phyloP scores from a whole-genome alignment of 306 rosid species.

The Rosa persica region DNA sequence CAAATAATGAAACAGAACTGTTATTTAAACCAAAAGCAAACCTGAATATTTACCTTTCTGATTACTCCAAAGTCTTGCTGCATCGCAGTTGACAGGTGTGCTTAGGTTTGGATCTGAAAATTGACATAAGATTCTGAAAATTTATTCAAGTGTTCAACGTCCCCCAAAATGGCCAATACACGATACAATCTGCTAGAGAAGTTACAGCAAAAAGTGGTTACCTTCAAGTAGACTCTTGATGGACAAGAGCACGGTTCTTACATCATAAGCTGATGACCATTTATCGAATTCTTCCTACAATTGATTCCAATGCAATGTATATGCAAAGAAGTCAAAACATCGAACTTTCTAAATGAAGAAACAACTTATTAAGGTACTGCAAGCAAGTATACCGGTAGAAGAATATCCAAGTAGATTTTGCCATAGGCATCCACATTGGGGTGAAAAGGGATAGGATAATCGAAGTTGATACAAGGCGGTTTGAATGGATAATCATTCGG shows the following conservation, averaged over 20 bases:
- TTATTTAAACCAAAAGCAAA: not conserved
- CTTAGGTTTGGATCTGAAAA: constrained; percentile 2
- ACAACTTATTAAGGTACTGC: no score
- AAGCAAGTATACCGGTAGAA: no score
- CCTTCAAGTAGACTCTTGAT: not conserved
- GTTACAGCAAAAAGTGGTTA: not conserved
- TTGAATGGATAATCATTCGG: no score
- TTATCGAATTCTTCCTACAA: not conserved
- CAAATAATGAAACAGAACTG: not conserved
- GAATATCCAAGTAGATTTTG: no score
- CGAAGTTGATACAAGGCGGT: no score
- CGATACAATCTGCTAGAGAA: constrained; percentile 12
- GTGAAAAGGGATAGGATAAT: no score
- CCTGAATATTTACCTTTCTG: not conserved
- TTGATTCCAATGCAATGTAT: not conserved
- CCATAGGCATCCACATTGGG: no score
- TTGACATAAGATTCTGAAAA: not conserved
- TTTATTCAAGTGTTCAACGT: not conserved
- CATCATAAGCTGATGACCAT: not conserved
- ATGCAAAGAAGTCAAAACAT: no score
- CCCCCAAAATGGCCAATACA: not conserved
- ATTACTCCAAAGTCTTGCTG: not conserved
- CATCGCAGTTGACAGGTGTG: not conserved
- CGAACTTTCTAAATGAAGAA: no score
- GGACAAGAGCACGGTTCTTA: not conserved